phyloP scores from a whole-genome alignment of 148 eudicot genomes.

The Cornus kousa region DNA sequence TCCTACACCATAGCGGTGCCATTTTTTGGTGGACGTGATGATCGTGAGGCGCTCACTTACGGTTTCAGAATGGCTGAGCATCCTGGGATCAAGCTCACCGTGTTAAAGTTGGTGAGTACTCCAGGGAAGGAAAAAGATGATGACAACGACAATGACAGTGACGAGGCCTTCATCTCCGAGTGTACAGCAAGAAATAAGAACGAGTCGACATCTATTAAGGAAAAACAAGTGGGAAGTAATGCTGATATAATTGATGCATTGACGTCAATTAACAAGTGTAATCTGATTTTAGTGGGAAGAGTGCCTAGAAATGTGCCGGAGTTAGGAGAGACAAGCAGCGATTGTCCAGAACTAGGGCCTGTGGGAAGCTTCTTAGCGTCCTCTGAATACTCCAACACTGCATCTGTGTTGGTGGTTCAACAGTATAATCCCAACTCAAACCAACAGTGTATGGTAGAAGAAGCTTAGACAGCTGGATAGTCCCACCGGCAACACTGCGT shows the following conservation, averaged over 20 bases:
- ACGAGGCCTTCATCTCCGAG: constrained; percentile 33
- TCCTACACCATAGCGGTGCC: constrained; percentile 40
- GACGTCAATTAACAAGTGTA: constrained; percentile 11
- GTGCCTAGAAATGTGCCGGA: constrained; percentile 49
- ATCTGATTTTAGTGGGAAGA: constrained; percentile 63
- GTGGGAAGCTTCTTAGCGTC: constrained; percentile 51
- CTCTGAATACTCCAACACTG: constrained; percentile 37
- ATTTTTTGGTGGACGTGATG: constrained; percentile 82
- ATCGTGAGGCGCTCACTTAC: constrained; percentile 66
- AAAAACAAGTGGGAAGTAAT: constrained; percentile 41
- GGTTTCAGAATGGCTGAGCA: constrained; percentile 79
- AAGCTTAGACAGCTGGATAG: too few species aligned
- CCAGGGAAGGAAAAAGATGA: constrained; percentile 17
- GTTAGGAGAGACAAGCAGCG: constrained; percentile 28
- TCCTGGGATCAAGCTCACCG: constrained; percentile 56
- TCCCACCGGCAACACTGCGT: too few species aligned
- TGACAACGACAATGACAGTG: constrained; percentile 8
- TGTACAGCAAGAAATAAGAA: constrained; percentile 24
- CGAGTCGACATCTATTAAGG: constrained; percentile 32
- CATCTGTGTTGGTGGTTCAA: constrained; percentile 72
- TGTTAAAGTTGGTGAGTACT: constrained; percentile 34
- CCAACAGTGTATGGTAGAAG: too few species aligned
- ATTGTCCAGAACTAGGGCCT: constrained; percentile 67
- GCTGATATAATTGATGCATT: constrained; percentile 24
- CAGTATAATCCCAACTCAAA: constrained; percentile 28